phyloP scores from a whole-genome alignment of 106 monocot species.

The Cymbidium sinense region DNA sequence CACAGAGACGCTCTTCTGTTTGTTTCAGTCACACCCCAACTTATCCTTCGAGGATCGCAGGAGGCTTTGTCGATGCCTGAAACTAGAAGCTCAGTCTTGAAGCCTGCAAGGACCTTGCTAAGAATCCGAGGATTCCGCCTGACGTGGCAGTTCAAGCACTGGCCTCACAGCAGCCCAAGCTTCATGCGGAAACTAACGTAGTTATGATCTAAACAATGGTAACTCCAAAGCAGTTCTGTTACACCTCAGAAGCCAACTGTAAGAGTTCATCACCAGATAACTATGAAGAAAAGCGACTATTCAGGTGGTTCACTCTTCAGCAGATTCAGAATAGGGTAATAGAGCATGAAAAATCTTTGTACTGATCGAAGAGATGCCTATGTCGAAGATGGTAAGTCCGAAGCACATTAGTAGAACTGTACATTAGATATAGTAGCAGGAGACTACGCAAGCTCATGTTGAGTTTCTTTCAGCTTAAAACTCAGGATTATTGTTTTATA shows the following conservation, averaged over 20 bases:
- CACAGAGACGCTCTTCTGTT: neutral
- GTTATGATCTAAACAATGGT: neutral
- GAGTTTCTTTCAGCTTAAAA: neutral
- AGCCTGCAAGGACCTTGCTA: slow-evolving; percentile 76
- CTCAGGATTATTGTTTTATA: neutral
- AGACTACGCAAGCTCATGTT: slow-evolving; percentile 64
- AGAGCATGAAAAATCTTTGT: slow-evolving; percentile 77
- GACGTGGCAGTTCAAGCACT: slow-evolving; percentile 72
- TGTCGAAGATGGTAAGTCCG: slow-evolving; percentile 56
- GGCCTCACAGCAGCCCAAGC: slow-evolving; percentile 49
- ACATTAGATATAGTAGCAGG: no score
- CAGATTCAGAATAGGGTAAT: slow-evolving; percentile 64
- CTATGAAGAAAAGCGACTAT: slow-evolving; percentile 36
- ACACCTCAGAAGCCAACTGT: neutral
- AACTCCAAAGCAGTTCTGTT: neutral
- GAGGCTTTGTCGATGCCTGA: slow-evolving; percentile 71
- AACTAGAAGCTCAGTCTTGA: slow-evolving; percentile 85
- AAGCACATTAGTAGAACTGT: slow-evolving; percentile 18
- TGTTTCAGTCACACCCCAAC: slow-evolving; percentile 56
- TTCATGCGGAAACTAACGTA: neutral
- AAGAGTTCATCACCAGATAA: neutral
- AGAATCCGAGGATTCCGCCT: slow-evolving; percentile 81
- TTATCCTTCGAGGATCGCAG: slow-evolving; percentile 54
- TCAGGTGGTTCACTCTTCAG: slow-evolving; percentile 49
- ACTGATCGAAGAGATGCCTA: slow-evolving; percentile 71